Conservation (phyloP, 106 monocot genomes). For the Dactylorhiza incarnata region DNA sequence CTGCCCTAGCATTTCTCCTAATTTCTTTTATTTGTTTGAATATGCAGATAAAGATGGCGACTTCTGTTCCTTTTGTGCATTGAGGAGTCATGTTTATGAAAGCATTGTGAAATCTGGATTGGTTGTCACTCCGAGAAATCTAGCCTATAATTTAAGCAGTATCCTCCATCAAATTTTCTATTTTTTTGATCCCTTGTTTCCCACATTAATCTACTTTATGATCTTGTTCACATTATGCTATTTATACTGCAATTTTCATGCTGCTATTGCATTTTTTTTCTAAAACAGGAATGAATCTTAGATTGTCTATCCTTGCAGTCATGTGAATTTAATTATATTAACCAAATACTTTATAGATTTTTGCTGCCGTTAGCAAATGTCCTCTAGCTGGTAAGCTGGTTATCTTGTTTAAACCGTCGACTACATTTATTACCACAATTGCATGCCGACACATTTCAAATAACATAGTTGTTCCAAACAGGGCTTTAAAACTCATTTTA, state of each 20-base stretch:
- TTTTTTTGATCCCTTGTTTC: background rate
- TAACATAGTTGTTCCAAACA: too few species aligned
- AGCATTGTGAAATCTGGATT: conserved; percentile 24
- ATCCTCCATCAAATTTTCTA: conserved; percentile 37
- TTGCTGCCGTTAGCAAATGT: background rate
- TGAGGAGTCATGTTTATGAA: conserved; percentile 27
- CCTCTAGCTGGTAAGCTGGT: background rate
- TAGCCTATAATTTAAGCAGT: conserved; percentile 64
- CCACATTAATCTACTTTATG: background rate
- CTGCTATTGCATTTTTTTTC: background rate
- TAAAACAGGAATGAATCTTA: background rate
- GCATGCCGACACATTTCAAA: too few species aligned
- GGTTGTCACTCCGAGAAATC: conserved; percentile 21
- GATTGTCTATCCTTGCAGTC: background rate
- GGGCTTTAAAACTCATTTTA: too few species aligned
- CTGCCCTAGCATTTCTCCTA: background rate
- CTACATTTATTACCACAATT: too few species aligned
- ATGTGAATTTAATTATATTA: background rate
- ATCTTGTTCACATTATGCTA: background rate
- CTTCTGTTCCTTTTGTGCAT: conserved; percentile 66
- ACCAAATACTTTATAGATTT: background rate
- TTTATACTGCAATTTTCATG: background rate
- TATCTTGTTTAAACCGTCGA: background rate
- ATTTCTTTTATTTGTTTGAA: background rate
- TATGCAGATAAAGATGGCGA: conserved; percentile 27